A percentile compares a stretch with the other conserved stretches of the same genome.
These are phyloP conservation scores for Senecio squalidus DNA, from an alignment of 140 eudicot species.

Conservation along the genomic window DNA sequence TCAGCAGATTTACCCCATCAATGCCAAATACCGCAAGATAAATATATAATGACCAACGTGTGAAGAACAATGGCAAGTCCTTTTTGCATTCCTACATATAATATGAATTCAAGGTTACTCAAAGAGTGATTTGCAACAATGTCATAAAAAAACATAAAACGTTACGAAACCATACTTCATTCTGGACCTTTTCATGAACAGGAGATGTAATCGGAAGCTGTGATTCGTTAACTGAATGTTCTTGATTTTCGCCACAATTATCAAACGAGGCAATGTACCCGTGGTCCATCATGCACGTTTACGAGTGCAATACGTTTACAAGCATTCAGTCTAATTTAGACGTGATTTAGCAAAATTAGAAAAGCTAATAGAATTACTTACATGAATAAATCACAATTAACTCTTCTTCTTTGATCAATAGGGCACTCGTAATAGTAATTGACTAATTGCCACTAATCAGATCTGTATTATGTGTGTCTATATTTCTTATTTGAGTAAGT, in stretches of 20 bases:
- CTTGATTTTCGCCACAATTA: slow-evolving; percentile 27
- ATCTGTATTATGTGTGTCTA: too few species aligned
- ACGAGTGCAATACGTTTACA: too few species aligned
- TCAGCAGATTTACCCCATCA: slow-evolving; percentile 54
- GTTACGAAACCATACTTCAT: slow-evolving; percentile 34
- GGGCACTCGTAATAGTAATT: too few species aligned
- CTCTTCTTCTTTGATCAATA: too few species aligned
- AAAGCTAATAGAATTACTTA: too few species aligned
- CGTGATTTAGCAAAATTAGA: neutral
- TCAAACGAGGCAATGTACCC: slow-evolving; percentile 30
- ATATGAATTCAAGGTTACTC: neutral
- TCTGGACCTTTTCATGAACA: slow-evolving; percentile 20
- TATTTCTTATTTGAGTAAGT: too few species aligned
- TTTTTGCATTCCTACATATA: slow-evolving; percentile 34
- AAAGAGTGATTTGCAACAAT: neutral
- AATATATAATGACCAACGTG: slow-evolving; percentile 45
- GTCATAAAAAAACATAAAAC: neutral
- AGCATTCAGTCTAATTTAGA: neutral
- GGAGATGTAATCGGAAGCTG: slow-evolving; percentile 29
- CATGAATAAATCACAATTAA: too few species aligned
- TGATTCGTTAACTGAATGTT: slow-evolving; percentile 20
- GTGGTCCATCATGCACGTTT: too few species aligned
- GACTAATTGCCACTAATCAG: too few species aligned
- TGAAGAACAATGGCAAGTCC: slow-evolving; percentile 45
- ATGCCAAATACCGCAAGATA: slow-evolving; percentile 83